phyloP scores from a whole-genome alignment of 192 early-diverging fungal genomes.

The Funneliformis geosporum region DNA sequence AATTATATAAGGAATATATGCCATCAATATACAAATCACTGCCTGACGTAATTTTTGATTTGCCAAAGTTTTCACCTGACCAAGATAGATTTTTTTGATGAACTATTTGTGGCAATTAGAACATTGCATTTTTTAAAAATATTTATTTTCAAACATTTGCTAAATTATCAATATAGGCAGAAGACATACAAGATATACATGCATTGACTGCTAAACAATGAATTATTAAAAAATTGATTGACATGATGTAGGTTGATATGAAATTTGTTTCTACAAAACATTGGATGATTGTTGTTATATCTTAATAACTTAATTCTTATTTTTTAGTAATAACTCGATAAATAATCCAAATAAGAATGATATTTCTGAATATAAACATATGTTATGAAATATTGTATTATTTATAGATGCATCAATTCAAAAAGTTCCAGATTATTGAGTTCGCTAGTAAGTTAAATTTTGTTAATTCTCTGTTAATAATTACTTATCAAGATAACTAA shows the following conservation, averaged over 20 bases:
- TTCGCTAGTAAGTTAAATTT: conserved; percentile 20
- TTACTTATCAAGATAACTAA: background rate
- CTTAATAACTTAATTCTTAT: no score
- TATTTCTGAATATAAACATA: conserved; percentile 22
- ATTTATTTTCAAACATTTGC: background rate
- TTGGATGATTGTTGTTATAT: no score
- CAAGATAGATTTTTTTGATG: conserved; percentile 22
- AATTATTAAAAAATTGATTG: conserved; percentile 5
- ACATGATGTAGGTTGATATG: conserved; percentile 19
- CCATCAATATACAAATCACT: background rate
- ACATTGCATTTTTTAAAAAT: background rate
- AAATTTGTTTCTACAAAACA: background rate
- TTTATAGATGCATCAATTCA: conserved; percentile 25
- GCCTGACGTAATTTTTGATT: background rate
- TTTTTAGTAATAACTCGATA: background rate
- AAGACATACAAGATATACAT: conserved; percentile 20
- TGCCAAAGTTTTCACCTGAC: conserved; percentile 13
- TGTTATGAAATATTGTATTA: conserved; percentile 12
- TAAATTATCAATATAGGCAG: conserved; percentile 1
- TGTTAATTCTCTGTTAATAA: conserved; percentile 21
- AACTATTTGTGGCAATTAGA: conserved; percentile 25
- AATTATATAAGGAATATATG: background rate
- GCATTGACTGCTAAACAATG: background rate
- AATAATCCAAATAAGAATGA: background rate
- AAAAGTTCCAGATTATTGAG: conserved; percentile 1